Evolutionary conservation across 495 filamentous ascomycete genomes (phyloP).

Genomic region (Mytilinidion resinicola): DNA sequence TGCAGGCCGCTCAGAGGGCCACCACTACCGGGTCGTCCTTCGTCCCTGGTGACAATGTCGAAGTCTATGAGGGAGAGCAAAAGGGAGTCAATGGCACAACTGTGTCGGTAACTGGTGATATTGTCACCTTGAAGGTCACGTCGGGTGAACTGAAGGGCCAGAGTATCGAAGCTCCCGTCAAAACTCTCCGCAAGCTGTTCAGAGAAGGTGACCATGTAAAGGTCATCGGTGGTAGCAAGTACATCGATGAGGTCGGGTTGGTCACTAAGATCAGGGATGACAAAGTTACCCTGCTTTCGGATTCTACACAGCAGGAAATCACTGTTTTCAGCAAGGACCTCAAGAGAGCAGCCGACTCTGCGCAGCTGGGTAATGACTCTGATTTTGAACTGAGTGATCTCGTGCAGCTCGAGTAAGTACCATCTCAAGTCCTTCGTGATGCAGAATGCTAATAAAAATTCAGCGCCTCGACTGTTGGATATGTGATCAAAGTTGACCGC

Average conservation of each 20-base stretch:
- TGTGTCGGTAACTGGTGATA: constrained; percentile 79
- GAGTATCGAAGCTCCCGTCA: constrained; percentile 84
- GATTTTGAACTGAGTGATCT: constrained; percentile 89
- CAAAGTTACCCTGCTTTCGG: constrained; percentile 82
- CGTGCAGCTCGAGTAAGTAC: constrained; percentile 78
- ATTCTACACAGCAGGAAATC: constrained; percentile 85
- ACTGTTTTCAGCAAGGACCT: constrained; percentile 98
- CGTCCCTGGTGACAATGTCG: constrained; percentile 85
- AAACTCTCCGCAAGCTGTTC: constrained; percentile 90
- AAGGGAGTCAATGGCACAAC: constrained; percentile 81
- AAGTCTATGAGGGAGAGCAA: constrained; percentile 95
- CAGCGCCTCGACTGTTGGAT: constrained; percentile 78
- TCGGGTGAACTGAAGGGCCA: constrained; percentile 78
- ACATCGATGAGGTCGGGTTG: constrained; percentile 91
- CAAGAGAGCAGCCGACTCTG: constrained; percentile 83
- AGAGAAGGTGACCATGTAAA: constrained; percentile 94
- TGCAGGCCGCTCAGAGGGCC: constrained; percentile 80
- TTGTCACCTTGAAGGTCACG: constrained; percentile 82
- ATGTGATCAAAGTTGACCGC: constrained; percentile 89
- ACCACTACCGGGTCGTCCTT: constrained; percentile 71
- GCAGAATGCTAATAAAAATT: constrained; percentile 32
- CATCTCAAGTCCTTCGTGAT: neutral
- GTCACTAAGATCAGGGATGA: constrained; percentile 89
- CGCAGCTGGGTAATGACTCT: constrained; percentile 67
- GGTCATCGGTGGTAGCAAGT: constrained; percentile 91